Evolutionary conservation across 305 asterid genomes (phyloP).

Genomic region (Solanum hybrid): DNA sequence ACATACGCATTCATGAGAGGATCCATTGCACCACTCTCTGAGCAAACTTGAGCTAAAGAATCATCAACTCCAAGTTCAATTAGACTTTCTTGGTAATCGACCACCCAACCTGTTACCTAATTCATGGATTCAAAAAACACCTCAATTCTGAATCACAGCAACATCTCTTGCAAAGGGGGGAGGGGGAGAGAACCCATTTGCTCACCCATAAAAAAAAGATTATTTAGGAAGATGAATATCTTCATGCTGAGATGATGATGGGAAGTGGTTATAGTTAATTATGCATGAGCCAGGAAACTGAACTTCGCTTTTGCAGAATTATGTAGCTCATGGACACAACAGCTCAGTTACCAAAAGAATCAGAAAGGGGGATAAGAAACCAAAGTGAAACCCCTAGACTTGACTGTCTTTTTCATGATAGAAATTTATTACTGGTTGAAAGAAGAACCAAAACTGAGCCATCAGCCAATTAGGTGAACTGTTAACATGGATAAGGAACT

Average conservation of each 20-base stretch:
- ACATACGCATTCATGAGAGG: slow-evolving; percentile 99
- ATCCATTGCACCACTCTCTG: slow-evolving; percentile 99
- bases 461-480: background rate
- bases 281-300: background rate
- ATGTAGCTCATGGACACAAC: background rate
- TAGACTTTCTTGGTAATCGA: slow-evolving; percentile 85
- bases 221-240: background rate
- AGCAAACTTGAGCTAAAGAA: slow-evolving; percentile 97
- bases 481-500: background rate
- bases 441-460: background rate
- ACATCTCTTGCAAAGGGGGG: background rate
- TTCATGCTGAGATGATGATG: background rate
- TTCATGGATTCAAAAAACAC: background rate
- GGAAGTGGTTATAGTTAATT: background rate
- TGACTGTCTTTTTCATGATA: background rate
- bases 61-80: slow-evolving; percentile 96
- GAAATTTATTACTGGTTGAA: background rate
- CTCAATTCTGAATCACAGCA: background rate
- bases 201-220: background rate
- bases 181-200: background rate
- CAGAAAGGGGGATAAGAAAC: background rate
- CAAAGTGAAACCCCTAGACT: background rate
- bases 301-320: background rate
- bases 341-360: background rate
- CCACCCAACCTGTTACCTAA: slow-evolving; percentile 99